Conservation (phyloP, 2,329 filamentous ascomycete genomes). For the Aciculosporium take region DNA sequence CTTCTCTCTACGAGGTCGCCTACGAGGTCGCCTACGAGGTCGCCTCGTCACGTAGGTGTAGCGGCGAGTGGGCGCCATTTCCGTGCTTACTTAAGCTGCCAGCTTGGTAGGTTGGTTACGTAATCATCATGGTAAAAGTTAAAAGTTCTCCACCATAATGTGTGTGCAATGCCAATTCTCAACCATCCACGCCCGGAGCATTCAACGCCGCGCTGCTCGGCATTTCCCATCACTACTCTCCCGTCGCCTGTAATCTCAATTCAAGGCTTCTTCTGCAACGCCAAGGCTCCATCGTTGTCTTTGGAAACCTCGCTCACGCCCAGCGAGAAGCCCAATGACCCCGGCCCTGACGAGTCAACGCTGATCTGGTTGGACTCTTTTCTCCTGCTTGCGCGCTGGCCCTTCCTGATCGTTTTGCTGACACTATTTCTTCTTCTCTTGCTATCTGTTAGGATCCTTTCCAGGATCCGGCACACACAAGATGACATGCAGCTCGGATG, state of each 20-base stretch:
- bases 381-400: slow-evolving; percentile 18
- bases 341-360: slow-evolving; percentile 23
- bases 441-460: slow-evolving; percentile 4
- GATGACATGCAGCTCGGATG: slow-evolving; percentile 53
- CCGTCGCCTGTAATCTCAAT: background rate
- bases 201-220: background rate
- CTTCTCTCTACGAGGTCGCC: too few species aligned
- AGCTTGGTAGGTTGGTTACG: too few species aligned
- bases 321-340: slow-evolving; percentile 11
- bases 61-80: too few species aligned
- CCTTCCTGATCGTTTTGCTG: slow-evolving; percentile 20
- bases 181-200: background rate
- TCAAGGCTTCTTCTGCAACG: background rate
- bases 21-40: too few species aligned
- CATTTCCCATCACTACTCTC: background rate
- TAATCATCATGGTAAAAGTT: background rate
- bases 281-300: background rate
- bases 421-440: slow-evolving; percentile 14
- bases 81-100: too few species aligned
- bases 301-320: slow-evolving; percentile 1
- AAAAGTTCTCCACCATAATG: slow-evolving; percentile 1
- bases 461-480: slow-evolving; percentile 9
- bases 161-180: background rate
- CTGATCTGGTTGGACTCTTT: slow-evolving; percentile 30
- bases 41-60: too few species aligned